Base-by-base conservation (phyloP, 805 yeast genomes). In the Spencermartinsiella europaea region DNA sequence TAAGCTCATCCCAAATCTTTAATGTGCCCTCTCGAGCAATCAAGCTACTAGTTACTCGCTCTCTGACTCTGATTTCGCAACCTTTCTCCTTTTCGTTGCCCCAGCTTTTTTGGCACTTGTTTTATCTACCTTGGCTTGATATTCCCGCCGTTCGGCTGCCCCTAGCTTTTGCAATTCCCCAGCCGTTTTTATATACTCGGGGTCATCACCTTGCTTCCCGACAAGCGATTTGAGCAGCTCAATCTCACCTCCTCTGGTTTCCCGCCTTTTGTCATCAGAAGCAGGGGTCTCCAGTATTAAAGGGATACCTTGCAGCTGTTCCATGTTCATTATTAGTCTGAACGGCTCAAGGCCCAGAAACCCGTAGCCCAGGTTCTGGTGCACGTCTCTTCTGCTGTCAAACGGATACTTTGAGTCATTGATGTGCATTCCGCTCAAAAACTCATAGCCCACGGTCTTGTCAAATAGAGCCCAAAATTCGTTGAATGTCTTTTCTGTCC, bases 351-450 rank as follows among this genome's bases (percentile, higher is more conserved):
- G 70, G 0, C 96, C 96, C 39, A 93, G 60, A 58, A 86, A 93
- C 0, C 99, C 99, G 54, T 78, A 72, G 1, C 99, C 99, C 34
- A 93, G 67, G 49, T 81, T 79, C 62, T 93, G 95, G 63, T 93
- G 99, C 45, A 91, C 74, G 64, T 93, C 99, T 52, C 95, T 75
- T 57, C 87, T 87, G 20, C 95, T 89, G 2, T 83, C 93, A 37
- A 86, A 64, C 2, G 98, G 98, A 2, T 95, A 95, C 67, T 91
- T 90, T 5, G 98, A 91, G 62, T 93, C 99, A 62, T 93, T 93
- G 47, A 93, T 67, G 67, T 93, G 99, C 41, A 93, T 75, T 0
- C 95, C 90, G 20, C 80, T 67, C 40, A 93, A 68, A 62, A 85
- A 88, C 52, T 86, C 67, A 58, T 75, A 70, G 0, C 99, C 99